Percentiles rank a stretch among this genome's conserved stretches.
phyloP scores from a whole-genome alignment of 1,284 basidiomycete genomes.

The Tylopilus sp. region DNA sequence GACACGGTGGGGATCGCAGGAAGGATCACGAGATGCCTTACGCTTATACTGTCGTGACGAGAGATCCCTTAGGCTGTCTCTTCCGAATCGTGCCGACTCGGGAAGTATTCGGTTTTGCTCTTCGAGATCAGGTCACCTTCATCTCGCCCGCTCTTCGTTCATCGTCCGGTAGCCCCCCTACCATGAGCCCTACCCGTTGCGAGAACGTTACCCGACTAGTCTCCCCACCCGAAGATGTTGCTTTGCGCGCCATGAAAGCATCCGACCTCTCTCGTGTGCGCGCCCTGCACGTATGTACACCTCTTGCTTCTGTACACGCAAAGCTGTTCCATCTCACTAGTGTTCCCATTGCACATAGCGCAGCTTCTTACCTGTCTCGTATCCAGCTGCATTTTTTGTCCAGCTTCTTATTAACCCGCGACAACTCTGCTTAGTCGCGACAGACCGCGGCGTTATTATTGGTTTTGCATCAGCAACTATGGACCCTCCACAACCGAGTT shows the following conservation, averaged over 20 bases:
- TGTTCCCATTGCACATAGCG: constrained; percentile 26
- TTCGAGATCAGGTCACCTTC: neutral
- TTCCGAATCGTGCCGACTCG: constrained; percentile 20
- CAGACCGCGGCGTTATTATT: constrained; percentile 35
- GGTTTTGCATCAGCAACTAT: constrained; percentile 51
- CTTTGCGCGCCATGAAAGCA: constrained; percentile 33
- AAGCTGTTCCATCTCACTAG: constrained; percentile 3
- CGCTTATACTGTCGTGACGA: neutral
- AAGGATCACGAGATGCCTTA: neutral
- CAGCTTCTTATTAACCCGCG: constrained; percentile 49
- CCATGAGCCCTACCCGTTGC: constrained; percentile 12
- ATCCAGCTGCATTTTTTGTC: constrained; percentile 51
- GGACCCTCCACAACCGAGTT: constrained; percentile 26
- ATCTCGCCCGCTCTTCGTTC: neutral
- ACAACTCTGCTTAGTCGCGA: constrained; percentile 49
- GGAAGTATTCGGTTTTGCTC: neutral
- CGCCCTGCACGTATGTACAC: constrained; percentile 44
- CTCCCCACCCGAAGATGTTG: constrained; percentile 13
- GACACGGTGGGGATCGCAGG: neutral
- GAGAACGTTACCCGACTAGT: neutral
- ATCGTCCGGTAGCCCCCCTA: neutral
- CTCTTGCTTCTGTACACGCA: neutral
- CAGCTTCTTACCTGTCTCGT: constrained; percentile 43
- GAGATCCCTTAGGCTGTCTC: neutral
- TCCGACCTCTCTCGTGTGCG: constrained; percentile 42